Evolutionary conservation across 2,329 filamentous ascomycete genomes (phyloP), one percentile per base, ranked within the genome.

Genomic region (Colletotrichum musae): DNA sequence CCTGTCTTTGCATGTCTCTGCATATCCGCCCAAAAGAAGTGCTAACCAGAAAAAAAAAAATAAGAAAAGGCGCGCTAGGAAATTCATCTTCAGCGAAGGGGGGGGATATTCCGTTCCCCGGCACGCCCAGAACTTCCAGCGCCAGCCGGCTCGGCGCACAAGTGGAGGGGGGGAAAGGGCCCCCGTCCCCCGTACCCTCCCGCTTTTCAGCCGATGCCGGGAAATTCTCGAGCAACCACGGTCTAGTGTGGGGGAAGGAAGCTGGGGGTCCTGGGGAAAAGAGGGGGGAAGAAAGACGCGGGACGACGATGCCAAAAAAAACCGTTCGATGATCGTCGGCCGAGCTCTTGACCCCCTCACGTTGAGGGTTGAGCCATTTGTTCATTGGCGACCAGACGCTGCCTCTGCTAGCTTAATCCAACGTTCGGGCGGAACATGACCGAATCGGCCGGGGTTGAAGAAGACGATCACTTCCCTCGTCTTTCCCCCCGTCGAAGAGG

Each of bases 221-320:
- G 54, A 56, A 69, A 56, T 69, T 65, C 18, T 65, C 66, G 61
- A 68, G 47, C 61, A 21, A 24, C 18, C 32, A 32, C 43, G 32
- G 60, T 56, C 53, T 26, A 48, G 48, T 58, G 43, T 10, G 12
- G 50, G 7, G 9, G 24, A 36, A 24, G 21, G 32, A 36, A 36
- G 32, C 32, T 36, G 32, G 32, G 32, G 32, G 32, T 6, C 12
- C 18, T 24, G 41, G 24, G 48, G 50, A 41, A 65, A 65, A 26
- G 18, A 12, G 52, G 32, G 60, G 39, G 59, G 7, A 36, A 36
- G 10, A 36, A 36, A 36, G 10, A 36, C 32, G 32, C 32, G 28
- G 41, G 13, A 24, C 36, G 24, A 7, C 7, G 21, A 24, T 24
- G 21, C 21, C 21, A 24, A n/a, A 16, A 41, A 64, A 51, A 51